These are phyloP conservation scores for Syzygium malaccense DNA, from an alignment of 441 rosid species.

Conservation along the genomic window DNA sequence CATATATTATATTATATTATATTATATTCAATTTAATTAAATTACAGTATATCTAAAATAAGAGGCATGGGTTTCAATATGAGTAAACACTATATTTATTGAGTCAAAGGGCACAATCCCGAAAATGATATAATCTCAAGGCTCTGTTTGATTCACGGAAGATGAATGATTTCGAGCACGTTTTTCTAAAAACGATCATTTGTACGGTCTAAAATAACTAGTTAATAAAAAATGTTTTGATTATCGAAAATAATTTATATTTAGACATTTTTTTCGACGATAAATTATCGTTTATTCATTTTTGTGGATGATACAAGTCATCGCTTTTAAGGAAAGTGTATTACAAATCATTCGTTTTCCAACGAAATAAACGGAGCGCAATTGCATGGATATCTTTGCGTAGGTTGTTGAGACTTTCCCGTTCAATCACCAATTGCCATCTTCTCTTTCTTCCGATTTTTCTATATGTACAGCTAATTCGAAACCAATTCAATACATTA, in stretches of 20 bases:
- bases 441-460: background rate
- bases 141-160: accelerated
- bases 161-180: background rate
- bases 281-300: background rate
- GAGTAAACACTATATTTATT: background rate
- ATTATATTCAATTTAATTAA: background rate
- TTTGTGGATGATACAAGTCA: background rate
- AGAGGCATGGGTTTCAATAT: background rate
- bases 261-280: background rate
- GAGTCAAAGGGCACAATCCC: background rate
- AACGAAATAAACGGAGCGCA: background rate
- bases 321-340: background rate
- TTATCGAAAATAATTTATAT: background rate
- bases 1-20: background rate
- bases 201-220: background rate
- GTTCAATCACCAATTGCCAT: background rate
- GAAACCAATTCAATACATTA: background rate
- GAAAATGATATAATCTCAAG: background rate
- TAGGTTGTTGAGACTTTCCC: background rate
- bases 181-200: accelerated
- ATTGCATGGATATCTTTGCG: background rate
- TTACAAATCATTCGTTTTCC: background rate
- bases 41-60: background rate
- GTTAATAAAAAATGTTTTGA: background rate
- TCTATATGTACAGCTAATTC: background rate